Evolutionary conservation across 2,329 filamentous ascomycete genomes (phyloP), one percentile per base, ranked within the genome.

Genomic region (Onygenales sp.): DNA sequence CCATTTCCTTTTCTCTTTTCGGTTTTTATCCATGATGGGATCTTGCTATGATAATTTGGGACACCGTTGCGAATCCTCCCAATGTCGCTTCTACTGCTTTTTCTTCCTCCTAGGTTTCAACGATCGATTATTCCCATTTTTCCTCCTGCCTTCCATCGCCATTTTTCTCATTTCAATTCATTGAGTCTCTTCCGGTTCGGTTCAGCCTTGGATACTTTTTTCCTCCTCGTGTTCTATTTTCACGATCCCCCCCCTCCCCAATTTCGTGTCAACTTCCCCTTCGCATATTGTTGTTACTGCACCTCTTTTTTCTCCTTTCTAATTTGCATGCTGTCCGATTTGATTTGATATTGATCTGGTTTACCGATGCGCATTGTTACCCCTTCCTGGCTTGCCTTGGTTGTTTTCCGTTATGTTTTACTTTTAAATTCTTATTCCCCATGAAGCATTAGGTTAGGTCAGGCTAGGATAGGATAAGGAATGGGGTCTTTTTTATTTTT

Each of bases 1-100:
- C 36, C 2, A 39, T 31, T 51, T 11, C 31, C 32, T 47, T 39
- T 51, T 45, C 45, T 51, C 50, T 51, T 50, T 52, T 49, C 51
- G 14, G 13, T 36, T 35, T 36, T n/a, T 36, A 14, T 49, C 13
- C n/a, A 21, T 31, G 7, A 5, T 43, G 17, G 36, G 49, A n/a
- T 27, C n/a, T 51, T 51, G 27, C 11, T 7, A 43, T 42, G 49
- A 39, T 51, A 43, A 43, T 51, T 7, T 42, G 17, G 21, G 21
- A 27, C 21, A 27, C 21, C 21, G 2, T 27, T 27, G 21, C 21
- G 21, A 27, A 27, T 5, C 21, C 5, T 27, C 17, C 17, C 17
- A 17, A 17, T 17, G 17, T 17, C 17, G 5, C 21, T 27, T 27
- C 21, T 27, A 27, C 21, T 27, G 21, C 3, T 27, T 27, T 27